Evolutionary conservation across 2,329 filamentous ascomycete genomes (phyloP).

Genomic region (Cadophora gregata): DNA sequence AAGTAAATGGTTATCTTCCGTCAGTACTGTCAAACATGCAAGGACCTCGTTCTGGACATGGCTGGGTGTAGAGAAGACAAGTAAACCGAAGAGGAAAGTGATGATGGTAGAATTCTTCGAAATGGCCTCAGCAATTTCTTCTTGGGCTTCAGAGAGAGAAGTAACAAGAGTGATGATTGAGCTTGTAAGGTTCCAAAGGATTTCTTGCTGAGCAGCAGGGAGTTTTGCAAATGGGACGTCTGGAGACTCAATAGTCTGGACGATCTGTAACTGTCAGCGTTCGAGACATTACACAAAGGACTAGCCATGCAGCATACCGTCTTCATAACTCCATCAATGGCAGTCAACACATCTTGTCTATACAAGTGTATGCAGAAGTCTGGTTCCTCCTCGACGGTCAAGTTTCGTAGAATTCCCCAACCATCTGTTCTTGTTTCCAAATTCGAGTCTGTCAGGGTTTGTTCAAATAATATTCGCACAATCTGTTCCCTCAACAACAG

Average conservation of each 20-base stretch:
- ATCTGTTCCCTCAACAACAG: constrained; percentile 70
- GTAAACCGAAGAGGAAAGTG: constrained; percentile 60
- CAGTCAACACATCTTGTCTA: constrained; percentile 64
- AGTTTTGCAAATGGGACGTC: constrained; percentile 53
- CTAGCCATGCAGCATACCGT: constrained; percentile 50
- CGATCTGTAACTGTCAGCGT: constrained; percentile 37
- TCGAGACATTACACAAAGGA: not conserved
- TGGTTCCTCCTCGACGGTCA: constrained; percentile 67
- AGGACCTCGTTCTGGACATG: constrained; percentile 53
- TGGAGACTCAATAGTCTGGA: constrained; percentile 42
- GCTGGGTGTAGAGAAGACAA: constrained; percentile 49
- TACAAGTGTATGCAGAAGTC: constrained; percentile 72
- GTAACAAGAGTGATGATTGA: constrained; percentile 60
- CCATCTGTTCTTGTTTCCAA: constrained; percentile 68
- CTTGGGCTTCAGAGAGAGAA: constrained; percentile 62
- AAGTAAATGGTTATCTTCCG: constrained; percentile 63
- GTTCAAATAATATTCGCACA: constrained; percentile 65
- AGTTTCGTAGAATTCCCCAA: constrained; percentile 69
- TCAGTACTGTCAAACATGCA: constrained; percentile 61
- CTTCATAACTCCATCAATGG: constrained; percentile 61
- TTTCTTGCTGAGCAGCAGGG: constrained; percentile 58
- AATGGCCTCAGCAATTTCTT: constrained; percentile 64
- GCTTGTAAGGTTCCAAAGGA: constrained; percentile 59
- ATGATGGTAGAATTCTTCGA: constrained; percentile 55
- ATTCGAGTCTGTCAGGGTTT: constrained; percentile 67